A percentile compares a stretch with the other conserved stretches of the same genome.
phyloP scores from a whole-genome alignment of 257 asterid genomes.

The Capsicum chinense region DNA sequence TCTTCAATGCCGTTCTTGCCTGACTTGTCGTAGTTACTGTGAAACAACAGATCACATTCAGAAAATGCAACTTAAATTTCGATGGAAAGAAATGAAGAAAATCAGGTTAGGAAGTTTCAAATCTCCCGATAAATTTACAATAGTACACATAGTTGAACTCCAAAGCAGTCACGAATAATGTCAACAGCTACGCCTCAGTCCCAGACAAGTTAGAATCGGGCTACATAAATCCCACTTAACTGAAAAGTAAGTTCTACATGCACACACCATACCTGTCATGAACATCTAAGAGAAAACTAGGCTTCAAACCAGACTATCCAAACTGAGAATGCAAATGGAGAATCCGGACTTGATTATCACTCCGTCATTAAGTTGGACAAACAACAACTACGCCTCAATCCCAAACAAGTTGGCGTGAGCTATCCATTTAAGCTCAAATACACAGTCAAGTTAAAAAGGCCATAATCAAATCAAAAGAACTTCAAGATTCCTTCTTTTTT shows the following conservation, averaged over 20 bases:
- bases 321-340: constrained; percentile 7
- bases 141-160: constrained; percentile 16
- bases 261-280: not conserved
- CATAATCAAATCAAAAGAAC: not conserved
- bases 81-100: constrained; percentile 23
- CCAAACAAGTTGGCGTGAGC: not conserved
- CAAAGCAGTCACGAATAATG: not conserved
- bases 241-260: not conserved
- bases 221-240: not conserved
- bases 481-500: not conserved
- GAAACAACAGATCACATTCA: constrained; percentile 10
- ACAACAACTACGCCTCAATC: not conserved
- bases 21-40: constrained; percentile 69
- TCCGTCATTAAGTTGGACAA: not conserved
- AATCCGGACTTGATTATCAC: not conserved
- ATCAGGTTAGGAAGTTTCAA: not conserved
- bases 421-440: not conserved
- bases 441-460: not conserved
- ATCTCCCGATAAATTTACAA: not conserved
- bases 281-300: not conserved
- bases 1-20: constrained; percentile 68
- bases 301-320: not conserved
- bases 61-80: constrained; percentile 23
- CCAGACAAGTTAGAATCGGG: not conserved
- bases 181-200: not conserved